Percentiles rank a stretch among this genome's conserved stretches.
These are phyloP conservation scores for Ceratobasidium theobromae DNA, from an alignment of 1,284 basidiomycete genomes.

Conservation along the genomic window DNA sequence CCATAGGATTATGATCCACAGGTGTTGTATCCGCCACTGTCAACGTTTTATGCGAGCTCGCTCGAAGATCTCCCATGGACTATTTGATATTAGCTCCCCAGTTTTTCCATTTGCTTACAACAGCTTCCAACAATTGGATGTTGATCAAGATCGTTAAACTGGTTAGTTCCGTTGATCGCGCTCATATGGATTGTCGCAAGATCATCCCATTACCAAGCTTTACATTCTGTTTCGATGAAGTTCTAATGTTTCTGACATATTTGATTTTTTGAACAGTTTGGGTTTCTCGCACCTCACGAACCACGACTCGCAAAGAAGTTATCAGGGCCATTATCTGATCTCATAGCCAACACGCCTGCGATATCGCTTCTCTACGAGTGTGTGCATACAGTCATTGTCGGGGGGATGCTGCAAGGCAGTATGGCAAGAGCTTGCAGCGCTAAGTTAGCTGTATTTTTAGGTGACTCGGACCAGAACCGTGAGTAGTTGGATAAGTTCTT, in stretches of 20 bases:
- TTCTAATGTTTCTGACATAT: background rate
- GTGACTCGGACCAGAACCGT: conserved; percentile 96
- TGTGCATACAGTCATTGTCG: conserved; percentile 96
- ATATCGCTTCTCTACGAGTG: conserved; percentile 98
- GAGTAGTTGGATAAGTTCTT: conserved; percentile 37
- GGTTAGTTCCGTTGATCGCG: conserved; percentile 53
- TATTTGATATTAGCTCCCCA: conserved; percentile 88
- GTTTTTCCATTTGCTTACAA: conserved; percentile 92
- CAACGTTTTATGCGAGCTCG: conserved; percentile 93
- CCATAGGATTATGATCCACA: conserved; percentile 41
- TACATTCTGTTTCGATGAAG: background rate
- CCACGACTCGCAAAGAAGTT: conserved; percentile 93
- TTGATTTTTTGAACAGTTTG: conserved; percentile 63
- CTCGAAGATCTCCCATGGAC: conserved; percentile 72
- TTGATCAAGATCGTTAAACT: conserved; percentile 98
- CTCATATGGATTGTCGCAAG: too few species aligned
- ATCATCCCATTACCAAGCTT: too few species aligned
- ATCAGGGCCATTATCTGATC: conserved; percentile 87
- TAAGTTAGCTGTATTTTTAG: conserved; percentile 88
- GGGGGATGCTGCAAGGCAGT: conserved; percentile 87
- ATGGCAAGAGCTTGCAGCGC: conserved; percentile 89
- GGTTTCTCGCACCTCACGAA: conserved; percentile 86
- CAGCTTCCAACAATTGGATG: conserved; percentile 99
- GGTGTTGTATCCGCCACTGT: conserved; percentile 92
- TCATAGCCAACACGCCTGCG: conserved; percentile 94